Percentiles rank a stretch among this genome's conserved stretches.
Evolutionary conservation across 2,329 filamentous ascomycete species (phyloP).

Genomic region (Arthrocladium fulminans): DNA sequence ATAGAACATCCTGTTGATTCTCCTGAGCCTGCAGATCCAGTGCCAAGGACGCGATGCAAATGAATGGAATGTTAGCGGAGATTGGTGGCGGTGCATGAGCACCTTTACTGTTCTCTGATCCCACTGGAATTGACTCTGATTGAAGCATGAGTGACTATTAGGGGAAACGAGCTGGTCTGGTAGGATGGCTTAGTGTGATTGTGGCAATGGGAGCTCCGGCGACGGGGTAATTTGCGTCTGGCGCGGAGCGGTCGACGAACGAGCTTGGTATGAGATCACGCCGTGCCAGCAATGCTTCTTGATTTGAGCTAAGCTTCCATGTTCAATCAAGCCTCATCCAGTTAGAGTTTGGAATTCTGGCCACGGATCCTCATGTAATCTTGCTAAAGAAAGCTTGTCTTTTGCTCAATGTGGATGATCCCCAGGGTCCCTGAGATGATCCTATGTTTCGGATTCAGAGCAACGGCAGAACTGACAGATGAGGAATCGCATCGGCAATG

Average conservation of each 20-base stretch:
- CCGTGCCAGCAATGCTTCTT: not conserved
- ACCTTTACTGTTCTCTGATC: not conserved
- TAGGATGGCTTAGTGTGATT: not conserved
- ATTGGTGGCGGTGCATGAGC: slow-evolving; percentile 3
- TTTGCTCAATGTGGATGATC: not conserved
- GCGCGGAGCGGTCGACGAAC: not conserved
- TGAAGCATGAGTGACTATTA: not conserved
- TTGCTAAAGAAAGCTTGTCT: not conserved
- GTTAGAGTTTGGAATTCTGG: not conserved
- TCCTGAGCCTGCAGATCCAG: not conserved
- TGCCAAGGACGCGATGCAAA: not conserved
- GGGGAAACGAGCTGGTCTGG: not conserved
- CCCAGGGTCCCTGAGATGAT: not conserved
- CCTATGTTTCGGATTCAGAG: not conserved
- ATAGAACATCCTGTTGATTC: not conserved
- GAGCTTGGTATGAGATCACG: not conserved
- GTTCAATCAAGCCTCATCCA: not conserved
- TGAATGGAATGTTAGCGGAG: not conserved
- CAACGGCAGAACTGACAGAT: not conserved
- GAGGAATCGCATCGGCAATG: not conserved
- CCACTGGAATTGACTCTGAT: not conserved
- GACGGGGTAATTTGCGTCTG: slow-evolving; percentile 3
- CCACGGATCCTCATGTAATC: not conserved
- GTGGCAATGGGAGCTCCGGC: not conserved
- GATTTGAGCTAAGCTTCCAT: not conserved